A percentile compares a stretch with the other conserved stretches of the same genome.
phyloP scores from a whole-genome alignment of 305 asterid genomes.

The Fraxinus sp. region DNA sequence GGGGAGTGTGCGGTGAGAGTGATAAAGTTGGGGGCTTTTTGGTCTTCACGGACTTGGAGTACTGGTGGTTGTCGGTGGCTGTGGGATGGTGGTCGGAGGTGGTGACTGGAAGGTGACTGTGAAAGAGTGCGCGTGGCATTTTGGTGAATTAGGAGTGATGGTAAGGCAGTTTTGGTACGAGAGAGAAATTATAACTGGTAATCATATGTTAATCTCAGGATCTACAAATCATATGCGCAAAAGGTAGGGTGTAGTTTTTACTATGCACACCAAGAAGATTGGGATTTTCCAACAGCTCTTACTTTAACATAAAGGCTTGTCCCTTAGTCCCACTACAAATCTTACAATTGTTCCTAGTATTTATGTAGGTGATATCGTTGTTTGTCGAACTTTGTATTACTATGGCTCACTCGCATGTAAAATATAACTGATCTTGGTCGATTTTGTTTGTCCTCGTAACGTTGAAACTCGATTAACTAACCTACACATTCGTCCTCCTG shows the following conservation, averaged over 20 bases:
- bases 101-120: constrained; percentile 2
- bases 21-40: constrained; percentile 14
- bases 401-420: too few species aligned
- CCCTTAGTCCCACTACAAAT: neutral
- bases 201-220: neutral
- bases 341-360: neutral
- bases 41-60: constrained; percentile 22
- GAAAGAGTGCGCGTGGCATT: constrained; percentile 21
- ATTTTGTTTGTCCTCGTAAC: neutral
- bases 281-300: neutral
- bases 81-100: constrained; percentile 7
- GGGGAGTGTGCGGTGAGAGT: neutral
- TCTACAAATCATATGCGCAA: neutral
- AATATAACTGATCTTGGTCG: neutral
- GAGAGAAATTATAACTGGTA: neutral
- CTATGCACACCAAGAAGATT: neutral
- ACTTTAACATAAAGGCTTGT: neutral
- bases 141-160: constrained; percentile 1
- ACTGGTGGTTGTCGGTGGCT: constrained; percentile 5
- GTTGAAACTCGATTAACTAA: neutral
- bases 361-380: neutral
- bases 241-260: neutral
- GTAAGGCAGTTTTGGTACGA: neutral
- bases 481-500: neutral
- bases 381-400: neutral